These are phyloP conservation scores for Cnidoscolus chayamansa DNA, from an alignment of 441 rosid species.

Conservation along the genomic window DNA sequence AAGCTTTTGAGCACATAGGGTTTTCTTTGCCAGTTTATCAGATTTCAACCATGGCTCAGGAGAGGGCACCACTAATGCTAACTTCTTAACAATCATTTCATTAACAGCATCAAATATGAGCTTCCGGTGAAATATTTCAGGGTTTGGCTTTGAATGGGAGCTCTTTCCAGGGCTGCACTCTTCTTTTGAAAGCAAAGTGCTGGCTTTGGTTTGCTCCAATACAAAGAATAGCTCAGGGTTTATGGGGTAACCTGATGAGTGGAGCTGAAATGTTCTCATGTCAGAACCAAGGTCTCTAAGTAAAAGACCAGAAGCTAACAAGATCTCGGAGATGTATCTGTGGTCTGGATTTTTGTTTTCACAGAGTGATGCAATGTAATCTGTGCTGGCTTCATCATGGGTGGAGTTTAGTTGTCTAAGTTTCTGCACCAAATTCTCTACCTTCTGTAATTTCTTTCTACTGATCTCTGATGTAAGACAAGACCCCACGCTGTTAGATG, in stretches of 20 bases:
- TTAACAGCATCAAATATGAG: constrained; percentile 79
- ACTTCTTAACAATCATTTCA: constrained; percentile 59
- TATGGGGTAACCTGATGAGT: constrained; percentile 79
- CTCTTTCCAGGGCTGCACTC: constrained; percentile 31
- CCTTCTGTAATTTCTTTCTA: constrained; percentile 75
- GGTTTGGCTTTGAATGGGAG: constrained; percentile 30
- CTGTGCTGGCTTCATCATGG: constrained; percentile 78
- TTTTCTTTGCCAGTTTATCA: constrained; percentile 44
- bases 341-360: constrained; percentile 76
- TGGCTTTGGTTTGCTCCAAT: constrained; percentile 79
- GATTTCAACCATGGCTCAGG: constrained; percentile 50
- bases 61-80: constrained; percentile 35
- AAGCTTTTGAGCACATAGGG: constrained; percentile 70
- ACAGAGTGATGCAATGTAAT: constrained; percentile 89
- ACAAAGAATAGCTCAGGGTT: constrained; percentile 80
- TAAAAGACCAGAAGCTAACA: constrained; percentile 84
- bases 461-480: constrained; percentile 55
- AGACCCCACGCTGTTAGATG: constrained; percentile 29
- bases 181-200: constrained; percentile 40
- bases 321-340: constrained; percentile 85
- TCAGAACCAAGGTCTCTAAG: constrained; percentile 68
- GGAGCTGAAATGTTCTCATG: constrained; percentile 63
- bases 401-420: constrained; percentile 69
- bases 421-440: constrained; percentile 75
- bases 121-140: constrained; percentile 57